Base-by-base conservation (phyloP, 2,329 filamentous ascomycete genomes). In the Daldinia sp. region DNA sequence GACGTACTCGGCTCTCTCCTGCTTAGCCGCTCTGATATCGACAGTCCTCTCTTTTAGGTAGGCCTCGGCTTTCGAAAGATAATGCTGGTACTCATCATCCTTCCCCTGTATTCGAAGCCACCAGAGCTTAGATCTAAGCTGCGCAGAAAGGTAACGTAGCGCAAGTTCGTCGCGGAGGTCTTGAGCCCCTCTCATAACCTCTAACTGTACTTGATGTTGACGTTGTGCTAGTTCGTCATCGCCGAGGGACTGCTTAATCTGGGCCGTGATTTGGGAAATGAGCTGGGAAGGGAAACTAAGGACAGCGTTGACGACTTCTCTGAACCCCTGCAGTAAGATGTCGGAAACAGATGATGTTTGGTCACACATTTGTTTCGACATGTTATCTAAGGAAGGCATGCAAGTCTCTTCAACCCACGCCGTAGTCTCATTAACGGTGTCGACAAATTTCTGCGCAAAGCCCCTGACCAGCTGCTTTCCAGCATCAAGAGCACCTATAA, bases 61-160 rank as follows among this genome's bases (percentile, higher is more conserved):
- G 1, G 68, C 64, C 50, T 77, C 77, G 8, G 85, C 85, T 65
- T 84, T 84, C 52, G 72, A 74, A 57, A 78, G 68, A 63, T 86
- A 87, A 2, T 75, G 76, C 2, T 76, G 71, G 52, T 81, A 77
- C 67, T 85, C 82, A 13, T 81, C 77, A 2, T 70, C 73, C 68
- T 81, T 82, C 17, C 83, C 83, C 51, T 80, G 83, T 29, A 85
- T 50, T 71, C 80, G 83, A 50, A 88, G 75, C 84, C 85, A 88
- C 76, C 82, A 79, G 29, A 87, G 77, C 72, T 82, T 85, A 11
- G 86, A 85, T 41, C 77, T 77, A 23, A 89, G 77, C 70, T 87
- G 86, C 11, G 85, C 83, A 35, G 79, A 79, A 25, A 87, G 74
- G 8, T 88, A 66, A 0, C 77, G 74, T 4, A 85, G 72, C 23